Percentiles rank a stretch among this genome's conserved stretches.
phyloP scores from a whole-genome alignment of 2,329 filamentous ascomycete species.

The Fusarium vanettenii region DNA sequence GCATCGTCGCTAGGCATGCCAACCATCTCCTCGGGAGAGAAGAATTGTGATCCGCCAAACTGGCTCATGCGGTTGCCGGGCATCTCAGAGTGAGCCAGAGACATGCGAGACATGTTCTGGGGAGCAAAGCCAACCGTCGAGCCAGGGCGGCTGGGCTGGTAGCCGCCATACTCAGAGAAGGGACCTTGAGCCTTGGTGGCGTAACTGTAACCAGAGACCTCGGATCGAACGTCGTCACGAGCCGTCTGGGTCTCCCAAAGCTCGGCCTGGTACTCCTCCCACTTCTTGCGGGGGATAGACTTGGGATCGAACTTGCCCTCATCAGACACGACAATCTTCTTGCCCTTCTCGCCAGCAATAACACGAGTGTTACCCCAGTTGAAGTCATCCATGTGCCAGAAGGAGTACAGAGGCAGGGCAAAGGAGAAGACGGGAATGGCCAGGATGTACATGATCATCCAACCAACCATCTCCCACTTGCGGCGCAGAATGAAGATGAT shows the following conservation, averaged over 20 bases:
- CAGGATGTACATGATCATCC: constrained; percentile 96
- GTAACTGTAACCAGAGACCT: constrained; percentile 94
- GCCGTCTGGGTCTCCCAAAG: constrained; percentile 94
- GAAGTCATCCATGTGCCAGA: constrained; percentile 99
- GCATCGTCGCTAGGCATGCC: constrained; percentile 89
- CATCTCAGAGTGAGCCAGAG: constrained; percentile 81
- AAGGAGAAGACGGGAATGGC: constrained; percentile 94
- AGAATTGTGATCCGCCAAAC: constrained; percentile 69
- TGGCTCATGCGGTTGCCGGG: constrained; percentile 69
- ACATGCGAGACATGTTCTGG: constrained; percentile 74
- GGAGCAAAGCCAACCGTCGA: constrained; percentile 62
- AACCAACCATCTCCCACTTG: constrained; percentile 99
- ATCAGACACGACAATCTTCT: constrained; percentile 92
- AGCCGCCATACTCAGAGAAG: constrained; percentile 78
- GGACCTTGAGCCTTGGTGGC: constrained; percentile 81
- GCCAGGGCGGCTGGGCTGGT: constrained; percentile 66
- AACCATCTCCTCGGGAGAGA: constrained; percentile 74
- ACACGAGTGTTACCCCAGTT: constrained; percentile 99
- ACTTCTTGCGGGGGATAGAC: constrained; percentile 96
- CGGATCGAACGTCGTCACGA: constrained; percentile 84
- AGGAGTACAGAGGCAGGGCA: constrained; percentile 89
- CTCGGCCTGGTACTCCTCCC: constrained; percentile 99
- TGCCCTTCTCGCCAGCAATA: constrained; percentile 91
- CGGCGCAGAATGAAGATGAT: constrained; percentile 96
- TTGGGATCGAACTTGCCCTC: constrained; percentile 97